phyloP scores from a whole-genome alignment of 306 rosid genomes.

The Gleditsia sinensis region DNA sequence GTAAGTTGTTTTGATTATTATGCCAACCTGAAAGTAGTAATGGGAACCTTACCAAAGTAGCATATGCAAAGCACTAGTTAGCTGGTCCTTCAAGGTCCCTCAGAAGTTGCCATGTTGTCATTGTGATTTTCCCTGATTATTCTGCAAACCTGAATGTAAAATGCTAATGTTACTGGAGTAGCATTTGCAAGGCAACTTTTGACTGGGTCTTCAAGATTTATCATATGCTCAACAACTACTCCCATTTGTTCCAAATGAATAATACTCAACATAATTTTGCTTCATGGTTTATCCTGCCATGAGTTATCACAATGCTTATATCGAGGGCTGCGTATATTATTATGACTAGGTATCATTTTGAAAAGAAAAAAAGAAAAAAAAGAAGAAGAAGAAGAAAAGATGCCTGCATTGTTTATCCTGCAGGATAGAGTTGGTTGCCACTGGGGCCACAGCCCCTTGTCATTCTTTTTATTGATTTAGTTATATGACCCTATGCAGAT shows the following conservation, averaged over 20 bases:
- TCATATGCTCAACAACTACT: constrained; percentile 8
- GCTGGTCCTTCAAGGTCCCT: constrained; percentile 1
- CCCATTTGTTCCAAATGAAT: neutral
- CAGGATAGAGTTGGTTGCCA: constrained; percentile 1
- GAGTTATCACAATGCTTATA: constrained; percentile 30
- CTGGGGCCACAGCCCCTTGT: constrained; percentile 8
- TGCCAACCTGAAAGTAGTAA: constrained; percentile 1
- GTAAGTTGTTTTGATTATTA: constrained; percentile 21
- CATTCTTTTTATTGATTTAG: constrained; percentile 18
- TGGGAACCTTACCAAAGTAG: neutral
- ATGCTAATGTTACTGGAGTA: constrained; percentile 3
- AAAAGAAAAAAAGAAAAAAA: neutral
- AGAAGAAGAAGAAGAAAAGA: neutral
- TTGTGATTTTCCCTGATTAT: constrained; percentile 1
- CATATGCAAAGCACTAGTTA: neutral
- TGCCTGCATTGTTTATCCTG: constrained; percentile 2
- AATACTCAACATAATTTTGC: neutral
- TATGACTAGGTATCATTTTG: neutral
- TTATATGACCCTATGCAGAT: constrained; percentile 5
- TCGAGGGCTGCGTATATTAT: constrained; percentile 1
- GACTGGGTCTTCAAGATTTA: neutral
- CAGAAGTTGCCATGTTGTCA: constrained; percentile 15
- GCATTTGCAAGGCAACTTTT: constrained; percentile 22
- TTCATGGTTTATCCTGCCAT: constrained; percentile 29
- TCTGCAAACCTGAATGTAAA: constrained; percentile 12